These are phyloP conservation scores for Carpinus fangiana DNA, from an alignment of 306 rosid genomes.

Conservation along the genomic window DNA sequence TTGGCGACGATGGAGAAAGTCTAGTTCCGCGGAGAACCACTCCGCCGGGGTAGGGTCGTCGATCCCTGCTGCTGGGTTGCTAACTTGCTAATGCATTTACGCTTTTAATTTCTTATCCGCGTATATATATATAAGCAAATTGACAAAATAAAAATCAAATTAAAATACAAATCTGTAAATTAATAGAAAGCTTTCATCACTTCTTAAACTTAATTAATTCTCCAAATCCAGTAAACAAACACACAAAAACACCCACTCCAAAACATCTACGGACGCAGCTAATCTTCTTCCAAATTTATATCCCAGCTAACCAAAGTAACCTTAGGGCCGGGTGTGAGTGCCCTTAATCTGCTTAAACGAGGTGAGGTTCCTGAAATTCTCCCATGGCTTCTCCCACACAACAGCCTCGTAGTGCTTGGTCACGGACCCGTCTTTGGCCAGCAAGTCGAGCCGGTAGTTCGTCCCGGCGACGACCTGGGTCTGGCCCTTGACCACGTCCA, in stretches of 20 bases:
- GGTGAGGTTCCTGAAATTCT: conserved; percentile 32
- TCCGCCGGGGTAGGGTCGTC: too few relatives aligned
- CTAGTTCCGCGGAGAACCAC: too few relatives aligned
- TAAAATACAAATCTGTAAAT: background rate
- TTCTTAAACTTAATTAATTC: background rate
- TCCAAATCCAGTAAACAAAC: background rate
- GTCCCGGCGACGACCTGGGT: conserved; percentile 52
- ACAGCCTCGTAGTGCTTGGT: conserved; percentile 29
- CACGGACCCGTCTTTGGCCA: conserved; percentile 19
- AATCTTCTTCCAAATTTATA: too few relatives aligned
- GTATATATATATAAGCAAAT: too few relatives aligned
- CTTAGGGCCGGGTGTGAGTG: too few relatives aligned
- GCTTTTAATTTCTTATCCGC: too few relatives aligned
- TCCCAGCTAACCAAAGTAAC: too few relatives aligned
- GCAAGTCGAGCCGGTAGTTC: conserved; percentile 46
- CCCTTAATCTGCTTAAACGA: conserved; percentile 31
- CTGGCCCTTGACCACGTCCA: conserved; percentile 38
- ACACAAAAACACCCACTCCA: background rate
- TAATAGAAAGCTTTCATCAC: background rate
- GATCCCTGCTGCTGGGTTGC: too few relatives aligned
- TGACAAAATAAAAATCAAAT: background rate
- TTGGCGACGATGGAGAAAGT: too few relatives aligned
- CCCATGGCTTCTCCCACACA: conserved; percentile 43
- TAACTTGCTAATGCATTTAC: too few relatives aligned
- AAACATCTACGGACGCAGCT: background rate